phyloP scores from a whole-genome alignment of 1,284 basidiomycete species.

The Heterobasidion annosum region DNA sequence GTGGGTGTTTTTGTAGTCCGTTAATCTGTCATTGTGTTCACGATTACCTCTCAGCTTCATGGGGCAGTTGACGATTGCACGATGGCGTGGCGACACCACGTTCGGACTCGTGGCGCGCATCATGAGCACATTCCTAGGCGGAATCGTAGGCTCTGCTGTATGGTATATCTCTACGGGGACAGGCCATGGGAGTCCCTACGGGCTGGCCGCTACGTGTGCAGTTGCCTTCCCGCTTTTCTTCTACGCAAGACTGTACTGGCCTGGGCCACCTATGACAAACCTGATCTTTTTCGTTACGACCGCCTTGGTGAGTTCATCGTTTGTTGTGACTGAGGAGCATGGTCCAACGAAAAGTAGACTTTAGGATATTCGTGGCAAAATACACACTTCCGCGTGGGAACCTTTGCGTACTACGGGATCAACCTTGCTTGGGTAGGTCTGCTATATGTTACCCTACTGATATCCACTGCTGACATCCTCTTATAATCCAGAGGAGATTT shows the following conservation, averaged over 20 bases:
- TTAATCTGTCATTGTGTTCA: not conserved
- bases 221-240: slow-evolving; percentile 69
- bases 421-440: slow-evolving; percentile 53
- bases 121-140: slow-evolving; percentile 62
- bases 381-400: slow-evolving; percentile 30
- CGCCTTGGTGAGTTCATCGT: slow-evolving; percentile 37
- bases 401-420: slow-evolving; percentile 49
- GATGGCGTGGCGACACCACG: slow-evolving; percentile 72
- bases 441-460: not conserved
- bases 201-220: slow-evolving; percentile 60
- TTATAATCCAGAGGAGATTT: slow-evolving; percentile 40
- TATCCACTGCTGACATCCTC: not conserved
- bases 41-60: slow-evolving; percentile 39
- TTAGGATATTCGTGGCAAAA: slow-evolving; percentile 71
- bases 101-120: slow-evolving; percentile 60
- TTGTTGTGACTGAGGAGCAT: not conserved
- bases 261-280: slow-evolving; percentile 63
- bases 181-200: slow-evolving; percentile 65
- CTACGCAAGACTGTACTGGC: slow-evolving; percentile 65
- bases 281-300: slow-evolving; percentile 71
- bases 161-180: slow-evolving; percentile 72
- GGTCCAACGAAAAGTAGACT: slow-evolving; percentile 30
- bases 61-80: slow-evolving; percentile 60
- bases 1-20: slow-evolving; percentile 14
- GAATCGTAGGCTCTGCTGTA: slow-evolving; percentile 56